These are phyloP conservation scores for Quillaja saponaria DNA, from an alignment of 306 rosid genomes.

Conservation along the genomic window DNA sequence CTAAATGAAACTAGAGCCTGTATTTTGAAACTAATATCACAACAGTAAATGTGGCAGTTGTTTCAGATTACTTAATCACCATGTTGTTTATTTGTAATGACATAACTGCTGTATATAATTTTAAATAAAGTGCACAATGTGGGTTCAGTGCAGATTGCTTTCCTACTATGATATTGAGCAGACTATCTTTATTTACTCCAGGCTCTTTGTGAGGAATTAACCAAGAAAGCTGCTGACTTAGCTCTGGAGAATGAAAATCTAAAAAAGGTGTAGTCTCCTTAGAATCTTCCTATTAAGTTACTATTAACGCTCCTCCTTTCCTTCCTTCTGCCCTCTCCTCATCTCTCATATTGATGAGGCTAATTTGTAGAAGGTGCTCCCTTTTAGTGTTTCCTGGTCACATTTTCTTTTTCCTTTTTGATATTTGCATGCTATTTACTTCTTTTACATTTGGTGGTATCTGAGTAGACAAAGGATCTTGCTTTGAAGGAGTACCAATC, in stretches of 20 bases:
- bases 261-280: slow-evolving; percentile 54
- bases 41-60: background rate
- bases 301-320: slow-evolving; percentile 19
- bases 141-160: slow-evolving; percentile 27
- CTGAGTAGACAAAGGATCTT: slow-evolving; percentile 69
- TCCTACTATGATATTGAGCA: slow-evolving; percentile 17
- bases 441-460: slow-evolving; percentile 35
- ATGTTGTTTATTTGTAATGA: background rate
- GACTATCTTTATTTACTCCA: slow-evolving; percentile 36
- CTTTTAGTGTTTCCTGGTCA: slow-evolving; percentile 18
- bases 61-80: background rate
- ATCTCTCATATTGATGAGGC: slow-evolving; percentile 14
- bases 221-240: slow-evolving; percentile 73
- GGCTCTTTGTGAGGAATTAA: slow-evolving; percentile 89
- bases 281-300: slow-evolving; percentile 20
- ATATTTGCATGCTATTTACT: slow-evolving; percentile 24
- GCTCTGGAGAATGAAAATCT: slow-evolving; percentile 71
- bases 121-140: slow-evolving; percentile 9
- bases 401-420: slow-evolving; percentile 17
- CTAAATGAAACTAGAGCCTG: background rate
- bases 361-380: slow-evolving; percentile 12
- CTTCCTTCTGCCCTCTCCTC: slow-evolving; percentile 3
- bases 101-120: background rate
- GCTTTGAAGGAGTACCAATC: slow-evolving; percentile 73
- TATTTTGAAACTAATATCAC: no score